Percentiles rank a stretch among this genome's conserved stretches.
These are phyloP conservation scores for Basipetospora chlamydospora DNA, from an alignment of 2,329 filamentous ascomycete genomes.

Conservation along the genomic window DNA sequence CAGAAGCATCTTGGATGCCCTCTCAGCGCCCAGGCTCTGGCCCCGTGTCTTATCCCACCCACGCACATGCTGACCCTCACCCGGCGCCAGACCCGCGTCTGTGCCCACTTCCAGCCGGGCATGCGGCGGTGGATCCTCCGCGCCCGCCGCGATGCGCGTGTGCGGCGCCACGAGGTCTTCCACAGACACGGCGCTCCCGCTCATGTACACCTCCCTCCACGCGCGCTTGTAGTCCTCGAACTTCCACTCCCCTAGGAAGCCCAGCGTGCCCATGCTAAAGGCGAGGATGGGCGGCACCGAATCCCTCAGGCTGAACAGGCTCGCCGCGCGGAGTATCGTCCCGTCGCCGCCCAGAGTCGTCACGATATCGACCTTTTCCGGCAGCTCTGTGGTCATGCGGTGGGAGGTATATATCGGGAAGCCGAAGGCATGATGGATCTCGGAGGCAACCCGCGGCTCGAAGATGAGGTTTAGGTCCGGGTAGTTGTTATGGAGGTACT, in stretches of 20 bases:
- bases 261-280: conserved; percentile 93
- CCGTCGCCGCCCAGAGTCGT: conserved; percentile 88
- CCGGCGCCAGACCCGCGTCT: neutral
- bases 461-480: conserved; percentile 69
- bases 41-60: conserved; percentile 60
- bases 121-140: neutral
- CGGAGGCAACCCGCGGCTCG: conserved; percentile 58
- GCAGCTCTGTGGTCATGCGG: conserved; percentile 35
- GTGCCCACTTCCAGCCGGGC: too few species aligned
- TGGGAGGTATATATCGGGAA: conserved; percentile 58
- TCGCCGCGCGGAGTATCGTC: conserved; percentile 74
- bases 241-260: conserved; percentile 93
- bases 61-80: too few species aligned
- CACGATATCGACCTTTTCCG: conserved; percentile 74
- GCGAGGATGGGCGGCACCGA: conserved; percentile 82
- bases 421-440: conserved; percentile 53
- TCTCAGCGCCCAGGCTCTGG: conserved; percentile 62
- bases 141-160: conserved; percentile 19
- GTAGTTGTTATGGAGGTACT: conserved; percentile 67
- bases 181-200: conserved; percentile 36
- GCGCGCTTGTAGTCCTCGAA: conserved; percentile 86
- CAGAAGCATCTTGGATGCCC: conserved; percentile 68
- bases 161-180: conserved; percentile 26
- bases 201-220: conserved; percentile 86
- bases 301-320: conserved; percentile 55